Percentiles rank a stretch among this genome's conserved stretches.
Conservation (phyloP, 1,284 basidiomycete genomes). For the Ustilago sp. region DNA sequence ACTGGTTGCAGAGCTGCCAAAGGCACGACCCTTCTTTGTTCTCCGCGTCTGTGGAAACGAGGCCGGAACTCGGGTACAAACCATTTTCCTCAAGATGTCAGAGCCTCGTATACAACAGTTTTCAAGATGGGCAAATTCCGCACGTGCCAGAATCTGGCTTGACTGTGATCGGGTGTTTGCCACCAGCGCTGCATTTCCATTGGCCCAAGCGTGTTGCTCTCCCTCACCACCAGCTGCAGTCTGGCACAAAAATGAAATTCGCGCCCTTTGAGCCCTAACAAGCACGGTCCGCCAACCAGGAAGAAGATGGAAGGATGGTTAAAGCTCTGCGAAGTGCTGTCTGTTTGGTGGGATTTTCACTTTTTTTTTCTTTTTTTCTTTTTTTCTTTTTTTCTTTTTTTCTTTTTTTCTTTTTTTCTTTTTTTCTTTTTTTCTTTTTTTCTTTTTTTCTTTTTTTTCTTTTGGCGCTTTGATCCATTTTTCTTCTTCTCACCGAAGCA, state of each 20-base stretch:
- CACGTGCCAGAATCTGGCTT: constrained; percentile 22
- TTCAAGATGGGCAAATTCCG: neutral
- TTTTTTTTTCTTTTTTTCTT: constrained; percentile 32
- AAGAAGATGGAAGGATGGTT: constrained; percentile 15
- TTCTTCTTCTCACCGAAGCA: constrained; percentile 13
- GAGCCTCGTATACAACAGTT: too few species aligned
- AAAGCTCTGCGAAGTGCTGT: neutral
- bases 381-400: constrained; percentile 32
- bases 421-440: constrained; percentile 31
- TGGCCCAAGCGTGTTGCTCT: neutral
- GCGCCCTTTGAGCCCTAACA: neutral
- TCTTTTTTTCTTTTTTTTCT: constrained; percentile 31
- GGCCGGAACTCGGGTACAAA: constrained; percentile 15
- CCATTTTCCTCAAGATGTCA: too few species aligned
- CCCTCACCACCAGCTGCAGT: neutral
- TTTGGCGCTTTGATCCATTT: constrained; percentile 17
- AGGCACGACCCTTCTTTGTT: constrained; percentile 15
- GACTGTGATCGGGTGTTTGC: constrained; percentile 25
- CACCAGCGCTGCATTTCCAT: neutral
- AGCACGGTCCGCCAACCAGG: constrained; percentile 26
- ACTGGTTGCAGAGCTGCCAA: constrained; percentile 1
- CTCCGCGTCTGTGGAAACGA: constrained; percentile 23
- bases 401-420: constrained; percentile 33
- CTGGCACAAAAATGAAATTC: neutral
- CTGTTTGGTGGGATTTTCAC: constrained; percentile 2